Evolutionary conservation across 495 filamentous ascomycete genomes (phyloP), one percentile per base, ranked within the genome.

Genomic region (Penicillium goetzii): DNA sequence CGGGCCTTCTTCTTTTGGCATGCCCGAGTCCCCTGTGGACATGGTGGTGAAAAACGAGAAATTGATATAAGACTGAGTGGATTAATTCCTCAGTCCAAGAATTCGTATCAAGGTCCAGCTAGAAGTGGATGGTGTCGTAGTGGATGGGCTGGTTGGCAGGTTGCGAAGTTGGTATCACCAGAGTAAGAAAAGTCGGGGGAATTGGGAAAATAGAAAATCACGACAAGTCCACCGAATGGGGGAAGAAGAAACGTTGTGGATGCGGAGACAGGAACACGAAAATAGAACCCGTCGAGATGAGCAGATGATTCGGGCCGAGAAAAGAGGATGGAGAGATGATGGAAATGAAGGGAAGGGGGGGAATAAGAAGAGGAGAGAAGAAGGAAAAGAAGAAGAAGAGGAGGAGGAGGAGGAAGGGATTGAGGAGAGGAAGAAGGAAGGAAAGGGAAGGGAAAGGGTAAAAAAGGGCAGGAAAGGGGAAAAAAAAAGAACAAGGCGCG

Each of bases 201-300:
- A 47, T 47, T 21, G 4, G 25, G 43, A 47, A 47, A 47, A 11
- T 47, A 9, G 43, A 47, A 23, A 47, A 9, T 12, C 43, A 19
- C 17, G 43, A 47, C 17, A 7, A n/a, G 4, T 47, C 21, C 34
- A 47, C 19, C 50, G 43, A 33, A 14, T 34, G 28, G 41, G 60
- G 26, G 36, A 47, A 45, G 45, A 54, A 60, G 56, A 40, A 23
- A 7, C 3, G 5, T 40, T 32, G 43, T 12, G 12, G 40, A 32
- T 28, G 43, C 15, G 26, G 34, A 38, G 56, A 56, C 26, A 55
- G 21, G 55, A 60, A 56, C 32, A 61, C 52, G 54, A 26, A 67
- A 77, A 72, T 61, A 60, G 45, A 68, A 59, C 67, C 59, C 61
- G 33, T 49, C 28, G 60, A 64, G 36, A 19, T 65, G 58, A 56